Percentiles rank a stretch among this genome's conserved stretches.
Conservation (phyloP, 73 alveolate genomes). For the Halteria grandinella region DNA sequence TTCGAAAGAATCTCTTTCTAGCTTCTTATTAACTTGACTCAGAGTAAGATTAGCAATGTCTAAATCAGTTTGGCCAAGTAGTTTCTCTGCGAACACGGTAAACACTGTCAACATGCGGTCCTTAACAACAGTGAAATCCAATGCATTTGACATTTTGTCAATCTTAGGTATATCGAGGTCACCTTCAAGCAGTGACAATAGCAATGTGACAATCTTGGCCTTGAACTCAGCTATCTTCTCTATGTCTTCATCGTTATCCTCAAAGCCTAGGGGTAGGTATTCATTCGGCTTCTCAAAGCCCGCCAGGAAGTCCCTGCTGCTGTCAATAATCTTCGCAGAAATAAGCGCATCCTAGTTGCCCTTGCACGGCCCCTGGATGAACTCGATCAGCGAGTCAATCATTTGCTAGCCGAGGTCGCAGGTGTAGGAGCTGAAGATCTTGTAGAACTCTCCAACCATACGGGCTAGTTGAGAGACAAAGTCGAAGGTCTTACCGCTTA, state of each 20-base stretch:
- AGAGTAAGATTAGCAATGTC: conserved; percentile 9
- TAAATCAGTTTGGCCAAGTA: background rate
- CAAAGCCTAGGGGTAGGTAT: conserved; percentile 20
- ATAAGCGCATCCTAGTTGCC: conserved; percentile 67
- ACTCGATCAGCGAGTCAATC: conserved; percentile 72
- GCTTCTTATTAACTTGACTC: background rate
- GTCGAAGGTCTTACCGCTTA: conserved; percentile 56
- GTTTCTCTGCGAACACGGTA: conserved; percentile 18
- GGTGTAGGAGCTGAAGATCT: conserved; percentile 36
- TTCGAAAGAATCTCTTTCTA: conserved; percentile 51
- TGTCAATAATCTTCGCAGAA: conserved; percentile 56
- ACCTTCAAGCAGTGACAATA: conserved; percentile 53
- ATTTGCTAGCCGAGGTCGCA: conserved; percentile 48
- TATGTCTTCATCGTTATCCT: conserved; percentile 13
- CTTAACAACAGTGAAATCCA: conserved; percentile 53
- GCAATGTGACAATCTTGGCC: conserved; percentile 37
- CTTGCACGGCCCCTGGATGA: conserved; percentile 83
- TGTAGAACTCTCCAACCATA: conserved; percentile 51
- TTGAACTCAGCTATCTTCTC: conserved; percentile 43
- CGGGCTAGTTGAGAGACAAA: conserved; percentile 37
- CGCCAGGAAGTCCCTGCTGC: conserved; percentile 53
- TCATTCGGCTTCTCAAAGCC: conserved; percentile 46
- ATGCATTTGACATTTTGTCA: conserved; percentile 6
- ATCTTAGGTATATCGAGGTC: conserved; percentile 47
- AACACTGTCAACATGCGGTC: conserved; percentile 53